Evolutionary conservation across 345 rosid species (phyloP), one percentile per base, ranked within the genome.

Genomic region (Moricandia moricandioides): DNA sequence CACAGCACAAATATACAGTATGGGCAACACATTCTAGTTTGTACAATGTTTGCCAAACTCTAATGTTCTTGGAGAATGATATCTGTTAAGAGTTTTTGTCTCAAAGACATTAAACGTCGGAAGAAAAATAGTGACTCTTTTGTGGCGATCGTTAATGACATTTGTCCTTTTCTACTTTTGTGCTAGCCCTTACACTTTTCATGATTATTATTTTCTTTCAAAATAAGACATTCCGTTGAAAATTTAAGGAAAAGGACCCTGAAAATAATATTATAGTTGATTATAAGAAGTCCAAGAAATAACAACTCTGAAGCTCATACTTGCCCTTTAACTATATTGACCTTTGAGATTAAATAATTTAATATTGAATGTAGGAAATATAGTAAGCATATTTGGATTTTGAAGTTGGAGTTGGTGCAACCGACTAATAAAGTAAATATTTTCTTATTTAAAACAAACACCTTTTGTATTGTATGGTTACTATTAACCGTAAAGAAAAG

Each of bases 361-460:
- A 47, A 8, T 29, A 26, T 29, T 4, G 39, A 65, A 65, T 65
- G 70, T 65, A n/a, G 37, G 39, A 65, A 47, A 45, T 27, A 45
- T 64, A 60, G 5, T 30, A 60, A 60, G 39, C 21, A 60, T 70
- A 54, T 63, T 77, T 7, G 55, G 45, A n/a, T 34, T 62, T 34
- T 57, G 34, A 71, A 77, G 80, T 65, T 71, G 76, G 76, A 77
- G 80, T 77, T 77, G 76, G 72, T 77, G 68, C 47, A 77, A 47
- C 56, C 6, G 47, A 67, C 73, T 56, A 18, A 11, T 5, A 11
- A 26, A 56, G 4, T 76, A 70, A 40, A 64, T n/a, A 9, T 13
- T 56, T 47, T 13, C 45, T 47, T 45, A 45, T 21, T 14, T 8
- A 2, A 69, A 33, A 57, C 24, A 71, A 71, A 3, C 59, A 65